These are phyloP conservation scores for Phytophthora niederhauseri DNA, from an alignment of 352 stramenopile genomes.

Conservation along the genomic window DNA sequence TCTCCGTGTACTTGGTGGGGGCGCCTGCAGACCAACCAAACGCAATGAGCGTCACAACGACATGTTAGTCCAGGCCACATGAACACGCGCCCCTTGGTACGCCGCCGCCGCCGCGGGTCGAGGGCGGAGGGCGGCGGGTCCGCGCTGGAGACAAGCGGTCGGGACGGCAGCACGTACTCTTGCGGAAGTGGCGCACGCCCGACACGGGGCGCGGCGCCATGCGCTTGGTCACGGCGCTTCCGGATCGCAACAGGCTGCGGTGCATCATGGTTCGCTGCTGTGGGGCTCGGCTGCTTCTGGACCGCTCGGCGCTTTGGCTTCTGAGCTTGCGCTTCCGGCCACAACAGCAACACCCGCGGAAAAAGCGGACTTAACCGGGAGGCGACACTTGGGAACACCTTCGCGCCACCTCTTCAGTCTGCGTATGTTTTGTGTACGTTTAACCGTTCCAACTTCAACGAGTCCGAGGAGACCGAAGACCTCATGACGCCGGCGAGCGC, in stretches of 20 bases:
- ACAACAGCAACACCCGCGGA: constrained; percentile 12
- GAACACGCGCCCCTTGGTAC: constrained; percentile 9
- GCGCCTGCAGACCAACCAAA: constrained; percentile 36
- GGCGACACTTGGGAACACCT: neutral
- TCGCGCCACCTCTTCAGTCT: constrained; percentile 11
- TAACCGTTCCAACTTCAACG: constrained; percentile 13
- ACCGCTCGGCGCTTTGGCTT: constrained; percentile 28
- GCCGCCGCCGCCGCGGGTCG: neutral
- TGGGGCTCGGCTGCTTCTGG: constrained; percentile 6
- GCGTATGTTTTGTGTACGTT: constrained; percentile 18
- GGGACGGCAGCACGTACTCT: constrained; percentile 48
- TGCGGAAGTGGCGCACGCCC: constrained; percentile 73
- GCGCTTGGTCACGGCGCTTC: constrained; percentile 39
- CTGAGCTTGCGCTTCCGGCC: constrained; percentile 11
- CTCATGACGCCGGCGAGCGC: neutral
- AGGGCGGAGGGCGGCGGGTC: constrained; percentile 30
- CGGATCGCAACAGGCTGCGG: constrained; percentile 51
- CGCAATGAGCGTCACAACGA: constrained; percentile 1
- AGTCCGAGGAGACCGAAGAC: too few species aligned
- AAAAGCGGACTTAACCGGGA: constrained; percentile 5
- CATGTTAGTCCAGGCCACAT: constrained; percentile 12
- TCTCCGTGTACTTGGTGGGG: constrained; percentile 78
- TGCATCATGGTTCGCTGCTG: constrained; percentile 44
- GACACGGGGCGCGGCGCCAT: constrained; percentile 30
- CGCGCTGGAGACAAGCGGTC: neutral